These are phyloP conservation scores for Neocatenulostroma microsporum DNA, from an alignment of 2,329 filamentous ascomycete genomes.

Conservation along the genomic window DNA sequence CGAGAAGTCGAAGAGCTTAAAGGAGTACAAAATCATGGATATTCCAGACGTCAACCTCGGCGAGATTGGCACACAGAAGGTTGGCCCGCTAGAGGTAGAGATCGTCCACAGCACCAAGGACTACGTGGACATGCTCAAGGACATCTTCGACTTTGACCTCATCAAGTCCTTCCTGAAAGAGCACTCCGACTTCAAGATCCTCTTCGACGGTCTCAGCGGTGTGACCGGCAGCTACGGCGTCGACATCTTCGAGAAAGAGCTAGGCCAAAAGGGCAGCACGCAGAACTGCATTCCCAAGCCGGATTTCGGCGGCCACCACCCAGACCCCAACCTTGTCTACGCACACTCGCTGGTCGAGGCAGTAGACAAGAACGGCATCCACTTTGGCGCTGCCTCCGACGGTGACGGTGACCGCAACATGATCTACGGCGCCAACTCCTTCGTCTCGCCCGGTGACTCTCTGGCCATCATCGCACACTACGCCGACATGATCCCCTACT, in stretches of 20 bases:
- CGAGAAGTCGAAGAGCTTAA: slow-evolving; percentile 80
- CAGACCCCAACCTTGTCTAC: slow-evolving; percentile 95
- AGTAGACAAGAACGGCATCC: slow-evolving; percentile 83
- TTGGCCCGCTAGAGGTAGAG: slow-evolving; percentile 85
- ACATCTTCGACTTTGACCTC: slow-evolving; percentile 94
- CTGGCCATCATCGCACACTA: slow-evolving; percentile 97
- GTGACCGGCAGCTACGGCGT: slow-evolving; percentile 93
- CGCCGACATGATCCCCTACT: slow-evolving; percentile 93
- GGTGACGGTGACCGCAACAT: slow-evolving; percentile 99
- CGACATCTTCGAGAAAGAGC: slow-evolving; percentile 89
- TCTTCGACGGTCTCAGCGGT: slow-evolving; percentile 90
- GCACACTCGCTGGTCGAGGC: slow-evolving; percentile 89
- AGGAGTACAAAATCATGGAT: slow-evolving; percentile 83
- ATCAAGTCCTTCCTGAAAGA: slow-evolving; percentile 88
- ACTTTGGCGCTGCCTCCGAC: slow-evolving; percentile 93
- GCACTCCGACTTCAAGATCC: slow-evolving; percentile 88
- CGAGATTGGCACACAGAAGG: slow-evolving; percentile 73
- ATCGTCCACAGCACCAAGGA: slow-evolving; percentile 88
- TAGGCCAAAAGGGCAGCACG: slow-evolving; percentile 71
- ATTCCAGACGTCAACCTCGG: slow-evolving; percentile 80
- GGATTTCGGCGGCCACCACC: slow-evolving; percentile 95
- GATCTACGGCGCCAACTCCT: slow-evolving; percentile 96
- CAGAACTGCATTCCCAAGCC: slow-evolving; percentile 90
- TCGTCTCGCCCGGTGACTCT: slow-evolving; percentile 95
- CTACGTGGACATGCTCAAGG: slow-evolving; percentile 92